These are phyloP conservation scores for Cercis canadensis DNA, from an alignment of 306 rosid genomes.

Conservation along the genomic window DNA sequence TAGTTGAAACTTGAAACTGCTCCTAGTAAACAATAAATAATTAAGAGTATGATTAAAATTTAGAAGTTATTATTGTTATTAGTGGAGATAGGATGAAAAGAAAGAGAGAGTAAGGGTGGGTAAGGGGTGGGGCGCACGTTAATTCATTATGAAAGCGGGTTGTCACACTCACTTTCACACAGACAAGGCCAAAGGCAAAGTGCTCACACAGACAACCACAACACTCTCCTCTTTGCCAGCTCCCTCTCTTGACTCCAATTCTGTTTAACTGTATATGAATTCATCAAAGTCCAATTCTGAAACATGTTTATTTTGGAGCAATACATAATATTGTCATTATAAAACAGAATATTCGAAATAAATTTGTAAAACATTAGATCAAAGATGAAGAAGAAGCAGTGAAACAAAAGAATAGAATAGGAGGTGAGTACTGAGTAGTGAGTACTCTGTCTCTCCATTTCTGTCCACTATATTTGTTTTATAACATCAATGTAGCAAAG, in stretches of 20 bases:
- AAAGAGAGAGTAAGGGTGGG: conserved; percentile 24
- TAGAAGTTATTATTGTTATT: not conserved
- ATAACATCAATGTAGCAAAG: not conserved
- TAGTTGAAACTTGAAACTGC: too few species aligned
- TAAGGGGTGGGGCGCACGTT: conserved; percentile 53
- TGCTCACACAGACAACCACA: conserved; percentile 31
- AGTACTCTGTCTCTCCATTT: conserved; percentile 31
- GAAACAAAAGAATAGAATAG: not conserved
- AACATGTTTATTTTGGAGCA: not conserved
- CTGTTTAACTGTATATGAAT: not conserved
- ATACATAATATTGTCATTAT: not conserved
- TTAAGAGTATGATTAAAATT: not conserved
- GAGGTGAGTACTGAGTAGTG: not conserved
- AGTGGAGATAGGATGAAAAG: conserved; percentile 19
- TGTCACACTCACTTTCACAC: conserved; percentile 46
- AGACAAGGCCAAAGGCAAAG: conserved; percentile 47
- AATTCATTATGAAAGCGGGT: conserved; percentile 53
- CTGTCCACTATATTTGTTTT: conserved; percentile 33
- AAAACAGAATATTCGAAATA: not conserved
- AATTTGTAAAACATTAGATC: not conserved
- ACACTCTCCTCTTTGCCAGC: conserved; percentile 26
- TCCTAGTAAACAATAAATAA: not conserved
- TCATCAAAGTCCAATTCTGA: conserved; percentile 7
- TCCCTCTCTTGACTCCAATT: not conserved
- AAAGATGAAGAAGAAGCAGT: conserved; percentile 30